Base-by-base conservation (phyloP, 306 rosid species). In the Quercus agrifolia region DNA sequence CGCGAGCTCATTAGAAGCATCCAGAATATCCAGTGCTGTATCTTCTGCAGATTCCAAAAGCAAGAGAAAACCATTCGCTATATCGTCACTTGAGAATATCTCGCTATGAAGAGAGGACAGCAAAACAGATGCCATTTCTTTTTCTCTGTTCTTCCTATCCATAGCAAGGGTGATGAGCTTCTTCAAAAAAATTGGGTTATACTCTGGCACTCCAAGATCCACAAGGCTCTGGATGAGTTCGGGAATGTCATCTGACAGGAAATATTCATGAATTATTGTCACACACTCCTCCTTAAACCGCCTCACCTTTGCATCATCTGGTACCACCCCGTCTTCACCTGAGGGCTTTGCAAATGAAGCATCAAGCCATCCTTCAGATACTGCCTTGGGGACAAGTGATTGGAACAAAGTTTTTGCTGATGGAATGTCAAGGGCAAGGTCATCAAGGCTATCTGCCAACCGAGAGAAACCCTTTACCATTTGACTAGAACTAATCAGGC, bases 41-140 rank as follows among this genome's bases (percentile, higher is more conserved):
- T 95, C 99, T 70, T 95, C 99, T 18, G 99, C 97, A 75, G 90
- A 86, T 85, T 95, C 99, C 72, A 95, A 84, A 69, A 95, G 98
- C 92, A 91, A 56, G 83, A 87, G 86, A 80, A 93, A 95, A 61
- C 99, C 99, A 83, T 88, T 85, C 56, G 88, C 96, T 69, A 95
- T 91, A 77, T 95, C 99, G 57, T 95, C 97, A 3, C 98, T 93
- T 1, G 99, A 90, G 80, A 95, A 95, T 41, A 95, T 91, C 90
- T 95, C 99, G 20, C 90, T 95, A 33, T 95, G 98, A 77, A 95
- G 98, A 74, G 98, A 97, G 81, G 98, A 91, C 52, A 95, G 94
- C 70, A 95, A 94, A 63, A 93, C 94, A 28, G 99, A 95, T 19
- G 99, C 97, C 99, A 95, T 95, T 87, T 95, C 99, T 88, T 95